A percentile compares a stretch with the other conserved stretches of the same genome.
These are phyloP conservation scores for Cladosporium sp. DNA, from an alignment of 2,329 filamentous ascomycete species.

Conservation along the genomic window DNA sequence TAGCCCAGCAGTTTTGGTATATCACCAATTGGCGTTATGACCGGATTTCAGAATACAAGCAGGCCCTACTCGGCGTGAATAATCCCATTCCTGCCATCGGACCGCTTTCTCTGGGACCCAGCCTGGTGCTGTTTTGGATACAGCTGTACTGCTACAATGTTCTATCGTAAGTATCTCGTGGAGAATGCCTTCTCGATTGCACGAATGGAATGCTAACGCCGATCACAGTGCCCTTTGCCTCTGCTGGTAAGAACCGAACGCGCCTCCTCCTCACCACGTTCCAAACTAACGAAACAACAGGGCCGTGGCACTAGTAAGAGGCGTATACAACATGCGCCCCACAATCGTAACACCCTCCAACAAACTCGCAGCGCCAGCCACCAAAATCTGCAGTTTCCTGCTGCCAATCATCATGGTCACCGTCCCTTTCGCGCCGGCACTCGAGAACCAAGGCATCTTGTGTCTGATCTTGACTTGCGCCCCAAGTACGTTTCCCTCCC, in stretches of 20 bases:
- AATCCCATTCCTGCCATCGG: constrained; percentile 26
- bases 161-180: constrained; percentile 4
- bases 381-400: neutral
- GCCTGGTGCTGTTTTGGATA: constrained; percentile 27
- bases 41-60: constrained; percentile 23
- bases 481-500: constrained; percentile 19
- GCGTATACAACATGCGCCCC: constrained; percentile 24
- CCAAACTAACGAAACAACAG: constrained; percentile 6
- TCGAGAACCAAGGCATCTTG: constrained; percentile 15
- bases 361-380: constrained; percentile 6
- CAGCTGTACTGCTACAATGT: constrained; percentile 27
- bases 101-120: constrained; percentile 26
- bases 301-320: constrained; percentile 26
- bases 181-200: constrained; percentile 10
- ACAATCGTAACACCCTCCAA: constrained; percentile 16
- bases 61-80: constrained; percentile 18
- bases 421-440: constrained; percentile 22
- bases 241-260: constrained; percentile 12
- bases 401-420: constrained; percentile 24
- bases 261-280: too few species aligned
- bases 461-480: constrained; percentile 23
- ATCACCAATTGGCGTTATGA: constrained; percentile 23
- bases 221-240: neutral
- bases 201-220: neutral
- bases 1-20: constrained; percentile 26